A percentile compares a stretch with the other conserved stretches of the same genome.
These are phyloP conservation scores for Ministeria vibrans DNA, from an alignment of 78 protist species.

Conservation along the genomic window DNA sequence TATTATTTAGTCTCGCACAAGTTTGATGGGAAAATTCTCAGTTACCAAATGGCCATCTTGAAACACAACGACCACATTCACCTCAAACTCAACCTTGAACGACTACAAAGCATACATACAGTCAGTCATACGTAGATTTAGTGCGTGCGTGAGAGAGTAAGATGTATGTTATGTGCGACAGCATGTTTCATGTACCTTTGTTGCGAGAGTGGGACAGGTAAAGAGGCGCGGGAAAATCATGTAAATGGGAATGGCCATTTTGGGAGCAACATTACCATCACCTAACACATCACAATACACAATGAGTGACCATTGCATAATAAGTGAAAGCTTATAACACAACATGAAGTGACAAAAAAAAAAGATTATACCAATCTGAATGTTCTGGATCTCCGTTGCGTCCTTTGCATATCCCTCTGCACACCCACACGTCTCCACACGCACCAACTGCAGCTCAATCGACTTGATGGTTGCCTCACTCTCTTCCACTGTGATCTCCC, in stretches of 20 bases:
- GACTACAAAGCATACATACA: background rate
- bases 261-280: constrained; percentile 75
- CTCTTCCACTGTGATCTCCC: constrained; percentile 50
- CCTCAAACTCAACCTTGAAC: constrained; percentile 40
- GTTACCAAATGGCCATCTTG: constrained; percentile 66
- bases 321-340: too few relatives aligned
- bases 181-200: constrained; percentile 42
- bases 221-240: constrained; percentile 91
- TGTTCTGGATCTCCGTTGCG: constrained; percentile 61
- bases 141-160: background rate
- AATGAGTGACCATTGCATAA: too few relatives aligned
- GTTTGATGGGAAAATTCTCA: constrained; percentile 84
- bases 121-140: background rate
- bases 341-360: too few relatives aligned
- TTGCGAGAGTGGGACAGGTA: constrained; percentile 64
- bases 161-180: constrained; percentile 7
- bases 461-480: constrained; percentile 52
- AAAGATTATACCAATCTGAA: too few relatives aligned
- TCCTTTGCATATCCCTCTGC: constrained; percentile 60
- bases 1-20: constrained; percentile 29
- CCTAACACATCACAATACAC: too few relatives aligned
- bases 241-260: constrained; percentile 65
- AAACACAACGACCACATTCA: constrained; percentile 74
- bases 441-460: constrained; percentile 83
- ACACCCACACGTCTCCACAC: constrained; percentile 74